phyloP scores from a whole-genome alignment of 2,329 filamentous ascomycete species.

The Chaetothyriales sp. region DNA sequence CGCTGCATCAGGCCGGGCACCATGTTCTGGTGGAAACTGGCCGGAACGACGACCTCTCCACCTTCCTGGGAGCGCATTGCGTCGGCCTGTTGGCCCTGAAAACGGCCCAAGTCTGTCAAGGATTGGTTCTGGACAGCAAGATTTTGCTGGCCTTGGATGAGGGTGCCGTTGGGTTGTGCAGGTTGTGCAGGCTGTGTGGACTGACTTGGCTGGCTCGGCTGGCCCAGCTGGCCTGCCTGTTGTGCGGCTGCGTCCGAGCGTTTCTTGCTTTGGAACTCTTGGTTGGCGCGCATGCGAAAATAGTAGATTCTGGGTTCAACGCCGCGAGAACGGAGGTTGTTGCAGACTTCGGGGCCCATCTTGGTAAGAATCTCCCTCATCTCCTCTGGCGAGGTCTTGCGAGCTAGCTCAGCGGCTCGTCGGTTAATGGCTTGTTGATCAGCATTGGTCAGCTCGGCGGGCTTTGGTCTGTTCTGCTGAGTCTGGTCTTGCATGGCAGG shows the following conservation, averaged over 20 bases:
- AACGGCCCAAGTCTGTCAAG: constrained; percentile 36
- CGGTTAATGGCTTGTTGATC: constrained; percentile 30
- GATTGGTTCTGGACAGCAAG: constrained; percentile 16
- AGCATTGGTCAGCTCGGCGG: constrained; percentile 21
- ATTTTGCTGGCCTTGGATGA: background rate
- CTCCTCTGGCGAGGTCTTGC: constrained; percentile 29
- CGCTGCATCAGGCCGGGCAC: constrained; percentile 26
- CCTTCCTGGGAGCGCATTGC: constrained; percentile 46
- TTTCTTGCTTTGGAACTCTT: constrained; percentile 23
- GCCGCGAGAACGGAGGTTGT: constrained; percentile 29
- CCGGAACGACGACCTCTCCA: constrained; percentile 48
- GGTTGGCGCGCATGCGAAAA: constrained; percentile 35
- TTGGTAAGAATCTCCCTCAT: constrained; percentile 35
- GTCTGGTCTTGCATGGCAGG: constrained; percentile 14
- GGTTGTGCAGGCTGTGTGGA: constrained; percentile 18
- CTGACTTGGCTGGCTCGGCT: no score
- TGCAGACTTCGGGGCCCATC: constrained; percentile 33
- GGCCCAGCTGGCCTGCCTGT: constrained; percentile 1
- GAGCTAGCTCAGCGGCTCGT: constrained; percentile 33
- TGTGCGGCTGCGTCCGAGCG: constrained; percentile 8
- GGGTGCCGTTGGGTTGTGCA: background rate
- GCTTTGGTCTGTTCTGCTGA: constrained; percentile 21
- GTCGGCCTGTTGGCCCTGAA: constrained; percentile 46
- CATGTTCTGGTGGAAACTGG: constrained; percentile 40
- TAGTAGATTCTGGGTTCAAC: constrained; percentile 37